phyloP scores from a whole-genome alignment of 2,329 filamentous ascomycete genomes.

The Apiospora rasikravindrae region DNA sequence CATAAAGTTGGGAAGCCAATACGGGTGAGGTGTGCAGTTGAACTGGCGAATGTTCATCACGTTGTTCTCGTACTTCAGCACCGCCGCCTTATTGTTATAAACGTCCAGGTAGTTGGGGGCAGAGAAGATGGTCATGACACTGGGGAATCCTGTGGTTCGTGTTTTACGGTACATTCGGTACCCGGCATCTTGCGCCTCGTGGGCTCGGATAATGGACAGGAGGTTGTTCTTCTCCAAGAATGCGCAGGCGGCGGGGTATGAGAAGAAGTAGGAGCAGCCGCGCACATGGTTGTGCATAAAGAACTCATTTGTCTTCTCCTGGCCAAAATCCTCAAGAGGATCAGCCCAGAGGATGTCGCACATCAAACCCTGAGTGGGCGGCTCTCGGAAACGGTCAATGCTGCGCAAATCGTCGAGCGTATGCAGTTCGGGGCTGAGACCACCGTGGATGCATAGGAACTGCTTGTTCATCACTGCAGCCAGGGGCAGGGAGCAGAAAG shows the following conservation, averaged over 20 bases:
- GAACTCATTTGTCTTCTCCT: slow-evolving; percentile 97
- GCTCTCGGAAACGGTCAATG: slow-evolving; percentile 98
- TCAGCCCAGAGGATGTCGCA: slow-evolving; percentile 99
- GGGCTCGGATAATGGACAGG: slow-evolving; percentile 93
- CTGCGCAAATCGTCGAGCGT: slow-evolving; percentile 92
- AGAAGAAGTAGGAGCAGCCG: slow-evolving; percentile 99
- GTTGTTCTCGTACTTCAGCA: slow-evolving; percentile 99
- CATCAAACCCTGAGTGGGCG: slow-evolving; percentile 96
- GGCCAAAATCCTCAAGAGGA: slow-evolving; percentile 95
- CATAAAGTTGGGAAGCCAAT: slow-evolving; percentile 99
- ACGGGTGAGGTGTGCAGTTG: slow-evolving; percentile 98
- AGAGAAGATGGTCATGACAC: slow-evolving; percentile 99
- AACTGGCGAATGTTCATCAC: slow-evolving; percentile 99
- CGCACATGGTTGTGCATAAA: slow-evolving; percentile 98
- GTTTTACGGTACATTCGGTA: slow-evolving; percentile 99
- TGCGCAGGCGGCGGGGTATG: slow-evolving; percentile 93
- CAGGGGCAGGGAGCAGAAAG: slow-evolving; percentile 91
- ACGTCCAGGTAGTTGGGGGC: slow-evolving; percentile 98
- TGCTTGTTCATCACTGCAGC: slow-evolving; percentile 99
- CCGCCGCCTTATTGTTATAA: slow-evolving; percentile 99
- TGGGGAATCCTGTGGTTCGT: slow-evolving; percentile 95
- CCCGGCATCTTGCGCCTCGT: slow-evolving; percentile 97
- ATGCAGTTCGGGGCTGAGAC: slow-evolving; percentile 92
- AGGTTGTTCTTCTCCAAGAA: slow-evolving; percentile 99
- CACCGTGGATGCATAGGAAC: slow-evolving; percentile 97